Evolutionary conservation across 2,329 filamentous ascomycete species (phyloP), one percentile per base, ranked within the genome.

Genomic region (Colletotrichum chrysophilum): DNA sequence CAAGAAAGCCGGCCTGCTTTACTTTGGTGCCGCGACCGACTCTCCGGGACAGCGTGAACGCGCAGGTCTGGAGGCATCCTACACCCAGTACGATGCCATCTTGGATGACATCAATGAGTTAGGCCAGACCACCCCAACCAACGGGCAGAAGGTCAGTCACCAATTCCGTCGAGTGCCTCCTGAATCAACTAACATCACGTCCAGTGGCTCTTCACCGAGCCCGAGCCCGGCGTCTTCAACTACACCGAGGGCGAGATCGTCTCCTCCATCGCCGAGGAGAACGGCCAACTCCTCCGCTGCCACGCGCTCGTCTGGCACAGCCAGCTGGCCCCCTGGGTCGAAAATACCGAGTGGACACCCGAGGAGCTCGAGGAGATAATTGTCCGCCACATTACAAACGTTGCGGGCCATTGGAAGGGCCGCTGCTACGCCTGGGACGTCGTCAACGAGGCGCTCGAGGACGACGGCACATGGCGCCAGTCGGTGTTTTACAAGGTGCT

Each of bases 391-490:
- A 90, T 94, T 78, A 87, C 88, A 75, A 87, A 89, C 77, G 90
- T 89, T 66, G 89, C 90, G 8, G 85, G 83, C 16, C 88, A 93
- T 82, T 93, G 89, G 85, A 88, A 89, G 81, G 89, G 90, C 71
- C 86, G 90, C 78, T 92, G 91, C 82, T 90, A 91, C 80, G 87
- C 88, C 34, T 94, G 91, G 91, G 92, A 94, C 71, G 92, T 94
- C 0, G 88, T 93, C 28, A 94, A 94, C 81, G 92, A 94, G 84
- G 89, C 88, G 6, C 86, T 92, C 55, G 87, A 89, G 73, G 91
- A 93, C 24, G 88, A 90, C 78, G 91, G 90, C 16, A 87, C 85
- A 9, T 90, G 86, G 83, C 86, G 91, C 71, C 79, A 85, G 73
- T 86, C 83, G 71, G 86, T 92, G 76, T 93, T 91, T 83, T 88